phyloP scores from a whole-genome alignment of 352 stramenopile species.

The Elongisporangium undulatum region DNA sequence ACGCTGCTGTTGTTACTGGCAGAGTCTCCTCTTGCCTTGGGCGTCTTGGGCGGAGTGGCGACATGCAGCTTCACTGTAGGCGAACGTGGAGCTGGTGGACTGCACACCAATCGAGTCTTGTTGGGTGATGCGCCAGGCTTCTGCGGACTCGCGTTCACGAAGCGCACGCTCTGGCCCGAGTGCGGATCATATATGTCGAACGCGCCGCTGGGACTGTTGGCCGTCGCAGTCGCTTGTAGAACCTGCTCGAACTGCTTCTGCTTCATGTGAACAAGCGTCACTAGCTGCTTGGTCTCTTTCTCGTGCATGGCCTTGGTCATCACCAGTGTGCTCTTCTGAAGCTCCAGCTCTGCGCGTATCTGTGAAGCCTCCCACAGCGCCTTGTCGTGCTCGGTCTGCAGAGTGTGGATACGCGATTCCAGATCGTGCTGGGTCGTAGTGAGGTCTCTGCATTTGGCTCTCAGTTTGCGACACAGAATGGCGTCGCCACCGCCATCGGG shows the following conservation, averaged over 20 bases:
- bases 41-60: not conserved
- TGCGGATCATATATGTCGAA: slow-evolving; percentile 38
- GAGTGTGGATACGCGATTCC: slow-evolving; percentile 12
- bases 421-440: slow-evolving; percentile 16
- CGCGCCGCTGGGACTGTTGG: not conserved
- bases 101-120: slow-evolving; percentile 10
- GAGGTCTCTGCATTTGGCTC: slow-evolving; percentile 21
- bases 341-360: slow-evolving; percentile 26
- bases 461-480: slow-evolving; percentile 49
- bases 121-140: slow-evolving; percentile 11
- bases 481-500: slow-evolving; percentile 36
- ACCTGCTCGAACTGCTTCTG: slow-evolving; percentile 35
- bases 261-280: slow-evolving; percentile 32
- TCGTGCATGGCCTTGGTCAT: slow-evolving; percentile 66
- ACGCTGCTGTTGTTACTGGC: not conserved
- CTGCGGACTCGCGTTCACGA: slow-evolving; percentile 13
- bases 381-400: slow-evolving; percentile 26
- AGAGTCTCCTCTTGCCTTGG: not conserved
- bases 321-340: slow-evolving; percentile 25
- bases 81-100: slow-evolving; percentile 5
- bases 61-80: not conserved
- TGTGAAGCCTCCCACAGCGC: slow-evolving; percentile 30
- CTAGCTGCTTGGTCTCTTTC: slow-evolving; percentile 61
- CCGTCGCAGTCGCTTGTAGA: slow-evolving; percentile 15
- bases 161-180: slow-evolving; percentile 26